These are phyloP conservation scores for Didymella pomorum DNA, from an alignment of 2,329 filamentous ascomycete genomes.

Conservation along the genomic window DNA sequence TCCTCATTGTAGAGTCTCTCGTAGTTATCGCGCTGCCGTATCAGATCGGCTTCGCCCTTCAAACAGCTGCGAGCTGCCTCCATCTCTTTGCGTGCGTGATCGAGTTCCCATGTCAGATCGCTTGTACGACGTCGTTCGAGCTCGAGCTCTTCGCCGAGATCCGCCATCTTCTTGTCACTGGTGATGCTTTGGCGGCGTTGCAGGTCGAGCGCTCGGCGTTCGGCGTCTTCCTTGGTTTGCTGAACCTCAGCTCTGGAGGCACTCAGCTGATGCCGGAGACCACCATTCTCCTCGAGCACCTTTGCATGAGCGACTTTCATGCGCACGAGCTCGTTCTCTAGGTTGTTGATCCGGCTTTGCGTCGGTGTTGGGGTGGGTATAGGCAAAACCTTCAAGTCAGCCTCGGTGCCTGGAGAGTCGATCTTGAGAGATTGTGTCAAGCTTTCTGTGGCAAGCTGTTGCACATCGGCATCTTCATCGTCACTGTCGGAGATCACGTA, in stretches of 20 bases:
- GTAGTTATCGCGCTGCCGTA: conserved; percentile 2
- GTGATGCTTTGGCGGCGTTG: background rate
- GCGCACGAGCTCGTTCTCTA: background rate
- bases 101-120: background rate
- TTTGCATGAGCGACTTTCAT: background rate
- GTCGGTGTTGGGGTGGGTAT: background rate
- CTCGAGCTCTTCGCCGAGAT: background rate
- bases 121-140: background rate
- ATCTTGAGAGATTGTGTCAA: background rate
- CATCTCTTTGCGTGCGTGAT: background rate
- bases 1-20: background rate
- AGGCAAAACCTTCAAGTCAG: background rate
- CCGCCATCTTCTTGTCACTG: background rate
- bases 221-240: background rate
- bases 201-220: background rate
- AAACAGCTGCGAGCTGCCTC: background rate
- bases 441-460: background rate
- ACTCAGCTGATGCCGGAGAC: conserved; percentile 1
- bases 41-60: background rate
- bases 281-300: background rate
- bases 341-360: background rate
- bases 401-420: background rate
- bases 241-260: background rate
- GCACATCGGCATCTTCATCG: background rate
- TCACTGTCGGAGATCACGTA: conserved; percentile 2